Base-by-base conservation (phyloP, 176 grass and related monocot species). In the Hyparrhenia diplandra region DNA sequence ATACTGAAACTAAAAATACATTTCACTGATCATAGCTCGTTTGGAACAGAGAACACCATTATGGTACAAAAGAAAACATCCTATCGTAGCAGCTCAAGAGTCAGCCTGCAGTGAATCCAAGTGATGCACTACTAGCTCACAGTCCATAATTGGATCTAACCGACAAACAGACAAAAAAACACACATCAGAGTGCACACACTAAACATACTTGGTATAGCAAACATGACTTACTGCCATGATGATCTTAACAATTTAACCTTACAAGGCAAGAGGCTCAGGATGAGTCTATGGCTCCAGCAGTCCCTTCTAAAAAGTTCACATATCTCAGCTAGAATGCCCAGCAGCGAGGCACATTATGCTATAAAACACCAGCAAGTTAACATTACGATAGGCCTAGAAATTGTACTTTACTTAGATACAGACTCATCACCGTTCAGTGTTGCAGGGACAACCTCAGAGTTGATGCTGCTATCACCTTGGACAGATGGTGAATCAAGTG, bases 391-490 rank as follows among this genome's bases (percentile, higher is more conserved):
- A 67, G 14, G 12, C n/a, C n/a, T 73, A 13, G 12, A 73, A 49
- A 40, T 20, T 67, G 47, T 10, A 59, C 37, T 74, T 74, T 91
- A 91, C 82, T 91, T 91, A 0, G 60, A 82, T 9, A 73, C 27
- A 0, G 83, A 69, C 52, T 80, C 83, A 14, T 81, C 83, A 4
- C 62, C 76, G 23, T 76, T 82, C 74, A 73, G 84, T 10, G 24
- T 1, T 7, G 24, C 4, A 17, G 63, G 13, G 27, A 42, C 36
- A 49, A 41, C 55, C 10, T 86, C 92, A 0, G 84, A 87, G 39
- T 21, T 76, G 80, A 32, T 67, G 61, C 83, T 75, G 74, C 63
- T 62, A 67, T 83, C 89, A 62, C 31, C 84, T 75, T 91, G 73
- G 36, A 63, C 31, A 13, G 87, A 78, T 12, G 32, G 18, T n/a